Base-by-base conservation (phyloP, 768 basidiomycete genomes). In the Boletellus ananas region DNA sequence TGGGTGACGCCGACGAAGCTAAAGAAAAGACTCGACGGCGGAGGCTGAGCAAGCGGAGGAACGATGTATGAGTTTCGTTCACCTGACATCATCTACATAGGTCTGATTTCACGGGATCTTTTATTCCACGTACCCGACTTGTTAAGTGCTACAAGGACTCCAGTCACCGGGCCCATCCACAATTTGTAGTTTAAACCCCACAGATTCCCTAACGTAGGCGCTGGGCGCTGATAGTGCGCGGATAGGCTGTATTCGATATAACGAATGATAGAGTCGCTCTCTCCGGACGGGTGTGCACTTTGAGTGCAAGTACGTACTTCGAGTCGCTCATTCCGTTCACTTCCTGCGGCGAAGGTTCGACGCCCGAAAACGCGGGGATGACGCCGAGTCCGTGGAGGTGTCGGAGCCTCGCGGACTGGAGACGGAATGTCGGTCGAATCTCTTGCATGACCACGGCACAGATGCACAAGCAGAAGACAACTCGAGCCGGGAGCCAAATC, bases 31-130 rank as follows among this genome's bases (percentile, higher is more conserved):
- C 46, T 37, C 66, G 56, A 52, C 61, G 66, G 47, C 68, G 66
- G 62, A 68, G 40, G 53, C 50, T 68, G 54, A 68, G 66, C 57
- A 68, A 68, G 58, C 68, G 66, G 58, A 68, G 60, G 55, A 45
- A 44, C 50, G 56, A 64, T 57, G 47, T 44, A 45, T 60, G 46
- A 66, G 47, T 54, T 58, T 50, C 45, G 43, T n/a, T 43, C 43
- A 43, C 45, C 33, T 51, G 49, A 50, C 52, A 51, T 51, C 39
- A 55, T 43, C 47, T 45, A n/a, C n/a, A n/a, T n/a, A 18, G 43
- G 43, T 44, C 34, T 39, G 43, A 42, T 47, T 50, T 51, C 46
- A 45, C 50, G 43, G 59, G 63, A 63, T 46, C 65, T 61, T 35
- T 46, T 55, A 54, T 55, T 54, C 45, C 50, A 42, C 16, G 37